Base-by-base conservation (phyloP, 2,329 filamentous ascomycete genomes). In the Cyphellophora europaea region DNA sequence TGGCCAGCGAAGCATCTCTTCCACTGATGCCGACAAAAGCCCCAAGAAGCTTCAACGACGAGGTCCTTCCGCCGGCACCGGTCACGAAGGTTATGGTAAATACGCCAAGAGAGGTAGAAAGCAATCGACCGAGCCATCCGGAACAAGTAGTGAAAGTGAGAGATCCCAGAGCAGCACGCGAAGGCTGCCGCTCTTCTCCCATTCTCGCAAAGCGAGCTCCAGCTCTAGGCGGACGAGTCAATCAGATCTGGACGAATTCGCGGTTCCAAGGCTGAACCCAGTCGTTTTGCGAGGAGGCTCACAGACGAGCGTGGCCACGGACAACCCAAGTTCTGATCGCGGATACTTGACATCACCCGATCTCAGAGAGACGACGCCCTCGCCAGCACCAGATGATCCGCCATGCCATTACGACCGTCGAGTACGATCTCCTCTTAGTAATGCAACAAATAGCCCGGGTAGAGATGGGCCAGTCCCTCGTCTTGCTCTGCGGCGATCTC, bases 21-120 rank as follows among this genome's bases (percentile, higher is more conserved):
- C 27, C n/a, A 67, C 73, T 1, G 66, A 73, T 1, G 54, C 71
- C 3, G 67, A 75, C 59, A 8, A 57, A 56, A 13, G 40, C 55
- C 1, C 71, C 77, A n/a, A 76, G 71, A 52, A 67, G 70, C 23
- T 76, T 79, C 6, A 77, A 71, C 72, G 82, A 17, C 89, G 86
- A 57, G 88, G 89, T 0, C 89, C 89, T 14, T 76, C 73, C 11
- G 89, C 89, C 27, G 89, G 89, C n/a, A 96, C 89, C 23, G 89
- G 89, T 0, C 87, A 96, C 51, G 89, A 96, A 61, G 64, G 63
- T 17, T 71, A 71, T 45, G 64, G 64, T 10, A 68, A 57, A 45
- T 65, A 68, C 48, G 54, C 55, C 4, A 56, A 59, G 36, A 55
- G 65, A 27, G 64, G 63, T 29, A 57, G 65, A 34, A 64, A 60